A percentile compares a stretch with the other conserved stretches of the same genome.
These are phyloP conservation scores for Aureobasidium uvarum DNA, from an alignment of 2,329 filamentous ascomycete genomes.

Conservation along the genomic window DNA sequence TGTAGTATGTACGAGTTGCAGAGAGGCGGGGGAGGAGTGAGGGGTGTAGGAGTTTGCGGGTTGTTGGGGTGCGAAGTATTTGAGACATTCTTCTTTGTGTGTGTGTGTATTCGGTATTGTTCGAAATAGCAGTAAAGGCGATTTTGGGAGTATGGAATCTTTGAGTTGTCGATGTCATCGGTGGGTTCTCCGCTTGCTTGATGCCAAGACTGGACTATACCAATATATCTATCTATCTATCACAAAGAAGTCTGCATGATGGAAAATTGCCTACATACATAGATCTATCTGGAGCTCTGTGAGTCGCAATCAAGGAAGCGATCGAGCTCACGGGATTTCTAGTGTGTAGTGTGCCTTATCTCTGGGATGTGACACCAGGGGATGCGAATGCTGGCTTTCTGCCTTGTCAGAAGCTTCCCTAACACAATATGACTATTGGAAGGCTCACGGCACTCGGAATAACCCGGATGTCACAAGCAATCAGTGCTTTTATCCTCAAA, in stretches of 20 bases:
- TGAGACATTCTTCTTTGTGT: not conserved
- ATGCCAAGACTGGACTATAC: constrained; percentile 17
- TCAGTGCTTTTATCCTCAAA: not conserved
- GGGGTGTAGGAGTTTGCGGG: constrained; percentile 23
- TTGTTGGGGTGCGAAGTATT: not conserved
- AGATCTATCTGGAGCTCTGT: no score
- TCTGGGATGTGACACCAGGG: not conserved
- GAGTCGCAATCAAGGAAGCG: no score
- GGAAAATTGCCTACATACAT: no score
- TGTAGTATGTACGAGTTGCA: constrained; percentile 60
- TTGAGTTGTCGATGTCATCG: constrained; percentile 16
- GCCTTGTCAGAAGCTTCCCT: not conserved
- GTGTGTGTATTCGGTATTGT: not conserved
- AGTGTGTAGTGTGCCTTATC: no score
- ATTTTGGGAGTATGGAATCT: not conserved
- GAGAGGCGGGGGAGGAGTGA: constrained; percentile 33
- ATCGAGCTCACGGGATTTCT: no score
- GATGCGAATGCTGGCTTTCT: no score
- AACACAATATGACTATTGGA: not conserved
- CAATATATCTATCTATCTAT: not conserved
- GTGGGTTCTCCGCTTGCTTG: constrained; percentile 7
- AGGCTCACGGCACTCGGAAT: not conserved
- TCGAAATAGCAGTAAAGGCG: not conserved
- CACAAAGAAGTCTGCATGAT: not conserved
- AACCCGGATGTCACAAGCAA: not conserved